Conservation (phyloP, 805 yeast species). For the Schwanniomyces polymorphus region DNA sequence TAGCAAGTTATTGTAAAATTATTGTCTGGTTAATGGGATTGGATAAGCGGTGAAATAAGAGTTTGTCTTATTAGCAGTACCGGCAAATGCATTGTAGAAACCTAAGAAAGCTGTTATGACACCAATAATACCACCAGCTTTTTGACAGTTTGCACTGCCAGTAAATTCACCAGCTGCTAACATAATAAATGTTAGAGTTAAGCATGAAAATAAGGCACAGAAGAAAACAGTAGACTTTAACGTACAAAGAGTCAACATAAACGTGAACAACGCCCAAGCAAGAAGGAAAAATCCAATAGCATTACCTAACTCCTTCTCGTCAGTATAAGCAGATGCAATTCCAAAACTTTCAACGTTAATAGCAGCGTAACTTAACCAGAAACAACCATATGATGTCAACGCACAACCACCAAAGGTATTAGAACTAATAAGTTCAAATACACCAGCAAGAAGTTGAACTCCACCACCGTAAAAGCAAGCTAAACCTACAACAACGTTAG, state of each 20-base stretch:
- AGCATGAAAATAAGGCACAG: constrained; percentile 27
- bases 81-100: constrained; percentile 42
- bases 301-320: constrained; percentile 20
- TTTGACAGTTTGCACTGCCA: constrained; percentile 21
- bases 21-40: constrained; percentile 20
- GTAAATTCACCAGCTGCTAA: constrained; percentile 36
- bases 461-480: constrained; percentile 68
- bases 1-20: background rate
- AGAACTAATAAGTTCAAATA: constrained; percentile 65
- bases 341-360: constrained; percentile 31
- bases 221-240: constrained; percentile 40
- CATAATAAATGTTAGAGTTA: constrained; percentile 33
- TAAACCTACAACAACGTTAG: constrained; percentile 58
- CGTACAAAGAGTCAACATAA: constrained; percentile 33
- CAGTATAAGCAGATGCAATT: constrained; percentile 30
- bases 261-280: constrained; percentile 44
- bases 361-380: constrained; percentile 37
- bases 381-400: constrained; percentile 50
- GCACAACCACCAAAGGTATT: constrained; percentile 75
- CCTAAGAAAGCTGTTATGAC: constrained; percentile 40
- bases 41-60: constrained; percentile 33
- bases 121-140: constrained; percentile 45
- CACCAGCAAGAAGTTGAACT: constrained; percentile 61
- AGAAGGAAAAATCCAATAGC: constrained; percentile 38
- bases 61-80: constrained; percentile 34